Evolutionary conservation across 805 yeast species (phyloP).

Genomic region (Ogataea ramenticola): DNA sequence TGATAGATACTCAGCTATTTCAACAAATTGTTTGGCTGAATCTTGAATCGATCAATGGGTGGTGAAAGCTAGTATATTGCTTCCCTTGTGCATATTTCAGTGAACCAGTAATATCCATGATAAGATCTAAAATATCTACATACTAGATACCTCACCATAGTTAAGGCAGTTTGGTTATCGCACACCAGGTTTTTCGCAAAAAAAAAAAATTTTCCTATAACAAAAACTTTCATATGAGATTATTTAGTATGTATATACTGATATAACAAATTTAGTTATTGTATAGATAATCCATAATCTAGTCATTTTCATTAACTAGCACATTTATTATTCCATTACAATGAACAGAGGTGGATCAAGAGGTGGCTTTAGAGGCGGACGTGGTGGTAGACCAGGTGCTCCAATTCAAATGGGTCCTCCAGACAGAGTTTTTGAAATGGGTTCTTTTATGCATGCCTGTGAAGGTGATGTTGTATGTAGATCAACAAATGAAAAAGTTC

Average conservation of each 20-base stretch:
- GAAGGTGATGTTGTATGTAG: constrained; percentile 98
- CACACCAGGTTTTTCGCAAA: background rate
- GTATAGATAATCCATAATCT: too few relatives aligned
- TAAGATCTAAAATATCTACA: too few relatives aligned
- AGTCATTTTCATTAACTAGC: too few relatives aligned
- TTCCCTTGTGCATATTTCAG: too few relatives aligned
- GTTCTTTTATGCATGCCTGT: constrained; percentile 82
- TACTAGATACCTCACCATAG: too few relatives aligned
- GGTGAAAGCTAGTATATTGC: too few relatives aligned
- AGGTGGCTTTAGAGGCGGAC: constrained; percentile 53
- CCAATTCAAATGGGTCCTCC: constrained; percentile 90
- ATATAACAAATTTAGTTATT: background rate
- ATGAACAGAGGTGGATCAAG: constrained; percentile 73
- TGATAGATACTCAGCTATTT: too few relatives aligned
- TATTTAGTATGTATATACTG: background rate
- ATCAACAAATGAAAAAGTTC: constrained; percentile 88
- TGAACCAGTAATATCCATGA: too few relatives aligned
- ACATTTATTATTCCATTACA: background rate
- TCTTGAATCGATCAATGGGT: too few relatives aligned
- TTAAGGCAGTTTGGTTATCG: background rate
- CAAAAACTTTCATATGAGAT: background rate
- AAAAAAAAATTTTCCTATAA: background rate
- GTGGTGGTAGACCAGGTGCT: constrained; percentile 72
- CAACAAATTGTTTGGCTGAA: too few relatives aligned
- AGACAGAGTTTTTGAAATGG: constrained; percentile 91